Base-by-base conservation (phyloP, 345 rosid species). In the Conringia planisiliqua region DNA sequence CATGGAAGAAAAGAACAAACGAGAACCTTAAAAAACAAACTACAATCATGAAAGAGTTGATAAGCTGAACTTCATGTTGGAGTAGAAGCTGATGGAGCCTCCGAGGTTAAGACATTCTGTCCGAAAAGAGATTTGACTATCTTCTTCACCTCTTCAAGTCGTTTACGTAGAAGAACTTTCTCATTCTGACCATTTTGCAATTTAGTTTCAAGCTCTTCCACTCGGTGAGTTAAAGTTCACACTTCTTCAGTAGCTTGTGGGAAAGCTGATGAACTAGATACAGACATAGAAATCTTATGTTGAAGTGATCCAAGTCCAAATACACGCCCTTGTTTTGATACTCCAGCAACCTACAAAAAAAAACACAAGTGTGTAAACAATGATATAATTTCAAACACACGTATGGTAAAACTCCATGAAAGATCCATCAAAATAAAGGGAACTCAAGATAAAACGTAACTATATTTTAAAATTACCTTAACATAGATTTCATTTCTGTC, bases 221-320 rank as follows among this genome's bases (percentile, higher is more conserved):
- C 29, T 39, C 33, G 29, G 3, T 4, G 47, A 22, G 33, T 61
- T 22, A 61, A 22, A 5, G 8, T 61, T 38, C 18, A 26, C 4
- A 7, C 3, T 51, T 51, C 56, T 51, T 22, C 56, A 24, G 7
- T 20, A 51, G 56, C 30, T 51, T 51, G 30, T 5, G 30, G 56
- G 10, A 26, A 13, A 51, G 0, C 9, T 12, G 56, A 5, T 3
- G 55, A 17, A 27, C 0, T 9, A 26, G 10, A 20, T 10, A 7
- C 10, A 39, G 54, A 6, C n/a, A 40, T 7, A 18, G 18, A 20
- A 20, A 50, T 8, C 13, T 20, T 20, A 20, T 13, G 10, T 26
- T 22, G 55, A 18, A 55, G 4, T 55, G 73, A 57, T 69, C 73
- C 73, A 56, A 56, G 40, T 56, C 73, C 42, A 55, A 69, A 69